Evolutionary conservation across 805 yeast species (phyloP).

Genomic region (Saccharomycopsis sp.): DNA sequence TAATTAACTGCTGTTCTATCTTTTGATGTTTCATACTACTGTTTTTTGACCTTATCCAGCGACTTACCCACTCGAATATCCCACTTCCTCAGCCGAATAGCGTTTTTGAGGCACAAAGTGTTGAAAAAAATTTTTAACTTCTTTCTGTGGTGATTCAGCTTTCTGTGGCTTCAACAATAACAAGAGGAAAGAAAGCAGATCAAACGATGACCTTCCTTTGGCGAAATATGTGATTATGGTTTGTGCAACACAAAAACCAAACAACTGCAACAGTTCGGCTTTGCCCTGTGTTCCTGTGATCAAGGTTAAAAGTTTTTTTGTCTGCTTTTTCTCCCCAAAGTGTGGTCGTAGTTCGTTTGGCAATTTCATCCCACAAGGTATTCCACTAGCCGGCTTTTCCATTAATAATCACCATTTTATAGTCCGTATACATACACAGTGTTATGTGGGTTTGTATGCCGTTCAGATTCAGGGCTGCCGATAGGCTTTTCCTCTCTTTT

Average conservation of each 20-base stretch:
- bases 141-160: not conserved
- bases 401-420: not conserved
- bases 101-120: not conserved
- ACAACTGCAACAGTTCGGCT: not conserved
- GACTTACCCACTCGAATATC: no score
- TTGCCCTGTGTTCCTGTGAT: no score
- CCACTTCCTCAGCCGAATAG: not conserved
- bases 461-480: not conserved
- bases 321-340: not conserved
- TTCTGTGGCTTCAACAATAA: not conserved
- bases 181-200: not conserved
- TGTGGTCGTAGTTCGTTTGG: not conserved
- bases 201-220: not conserved
- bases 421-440: not conserved
- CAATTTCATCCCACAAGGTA: not conserved
- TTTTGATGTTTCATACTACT: not conserved
- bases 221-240: not conserved
- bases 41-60: not conserved
- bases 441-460: not conserved
- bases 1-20: no score
- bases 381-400: not conserved
- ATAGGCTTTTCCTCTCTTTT: not conserved
- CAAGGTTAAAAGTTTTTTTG: not conserved
- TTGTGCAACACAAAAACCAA: not conserved
- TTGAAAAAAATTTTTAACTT: not conserved